phyloP scores from a whole-genome alignment of 2,329 filamentous ascomycete species.

The Diaporthe eres region DNA sequence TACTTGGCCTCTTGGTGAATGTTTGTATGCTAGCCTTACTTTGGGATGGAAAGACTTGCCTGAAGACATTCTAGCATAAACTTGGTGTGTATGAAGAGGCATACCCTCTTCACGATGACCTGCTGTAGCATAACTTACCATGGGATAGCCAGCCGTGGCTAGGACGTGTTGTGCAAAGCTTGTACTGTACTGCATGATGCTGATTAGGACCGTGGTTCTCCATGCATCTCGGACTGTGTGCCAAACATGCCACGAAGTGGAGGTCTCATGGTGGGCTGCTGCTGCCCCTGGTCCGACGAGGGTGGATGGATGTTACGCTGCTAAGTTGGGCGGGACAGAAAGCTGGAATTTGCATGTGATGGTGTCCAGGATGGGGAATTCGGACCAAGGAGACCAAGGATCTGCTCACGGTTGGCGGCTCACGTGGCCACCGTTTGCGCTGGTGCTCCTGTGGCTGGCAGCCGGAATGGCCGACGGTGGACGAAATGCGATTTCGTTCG shows the following conservation, averaged over 20 bases:
- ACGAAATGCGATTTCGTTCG: not conserved
- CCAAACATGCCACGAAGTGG: conserved; percentile 3
- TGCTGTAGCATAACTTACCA: not conserved
- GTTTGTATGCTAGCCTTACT: too few relatives aligned
- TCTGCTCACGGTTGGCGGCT: not conserved
- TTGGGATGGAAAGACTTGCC: too few relatives aligned
- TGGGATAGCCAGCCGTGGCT: not conserved
- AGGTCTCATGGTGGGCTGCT: not conserved
- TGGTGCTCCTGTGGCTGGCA: conserved; percentile 1
- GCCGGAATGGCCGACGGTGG: conserved; percentile 32
- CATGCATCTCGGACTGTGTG: conserved; percentile 7
- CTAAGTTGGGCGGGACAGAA: not conserved
- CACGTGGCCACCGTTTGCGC: conserved; percentile 33
- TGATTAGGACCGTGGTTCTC: not conserved
- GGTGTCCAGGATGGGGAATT: conserved; percentile 16
- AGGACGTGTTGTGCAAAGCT: not conserved
- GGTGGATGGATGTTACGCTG: conserved; percentile 14
- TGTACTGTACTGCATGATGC: not conserved
- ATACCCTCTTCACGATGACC: not conserved
- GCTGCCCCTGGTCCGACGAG: not conserved
- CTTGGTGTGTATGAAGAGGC: not conserved
- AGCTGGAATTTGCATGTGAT: conserved; percentile 38
- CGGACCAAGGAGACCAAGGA: not conserved
- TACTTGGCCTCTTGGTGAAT: too few relatives aligned
- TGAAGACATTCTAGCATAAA: not conserved